Conservation (phyloP, 495 filamentous ascomycete genomes). For the Antarctomyces pellizariae region DNA sequence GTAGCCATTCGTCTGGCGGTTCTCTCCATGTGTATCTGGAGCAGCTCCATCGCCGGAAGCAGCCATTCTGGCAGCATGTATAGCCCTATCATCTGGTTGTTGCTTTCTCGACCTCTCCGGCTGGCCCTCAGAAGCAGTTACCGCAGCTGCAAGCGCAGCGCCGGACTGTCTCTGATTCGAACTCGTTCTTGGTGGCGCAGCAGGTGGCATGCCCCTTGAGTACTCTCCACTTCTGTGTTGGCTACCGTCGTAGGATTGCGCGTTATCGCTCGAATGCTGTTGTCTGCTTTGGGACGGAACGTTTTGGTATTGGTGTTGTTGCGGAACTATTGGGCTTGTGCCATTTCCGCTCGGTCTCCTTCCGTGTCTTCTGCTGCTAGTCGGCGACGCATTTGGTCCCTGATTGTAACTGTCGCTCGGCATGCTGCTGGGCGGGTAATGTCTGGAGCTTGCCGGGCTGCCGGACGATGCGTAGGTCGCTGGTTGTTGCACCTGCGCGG, state of each 20-base stretch:
- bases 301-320: constrained; percentile 17
- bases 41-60: constrained; percentile 17
- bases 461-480: not conserved
- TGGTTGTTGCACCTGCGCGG: no score
- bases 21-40: not conserved
- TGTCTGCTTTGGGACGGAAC: no score
- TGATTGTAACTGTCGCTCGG: no score
- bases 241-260: no score
- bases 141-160: constrained; percentile 5
- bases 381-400: constrained; percentile 17
- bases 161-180: constrained; percentile 22
- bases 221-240: no score
- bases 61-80: constrained; percentile 17
- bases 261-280: no score
- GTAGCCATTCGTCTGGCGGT: no score
- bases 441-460: not conserved
- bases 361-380: no score
- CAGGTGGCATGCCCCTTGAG: constrained; percentile 15
- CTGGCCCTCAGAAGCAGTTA: no score
- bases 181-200: constrained; percentile 39
- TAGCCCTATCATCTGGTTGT: constrained; percentile 5
- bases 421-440: not conserved
- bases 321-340: constrained; percentile 16
- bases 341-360: constrained; percentile 30
- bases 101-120: not conserved